Evolutionary conservation across 345 rosid species (phyloP).

Genomic region (Kernera saxatilis): DNA sequence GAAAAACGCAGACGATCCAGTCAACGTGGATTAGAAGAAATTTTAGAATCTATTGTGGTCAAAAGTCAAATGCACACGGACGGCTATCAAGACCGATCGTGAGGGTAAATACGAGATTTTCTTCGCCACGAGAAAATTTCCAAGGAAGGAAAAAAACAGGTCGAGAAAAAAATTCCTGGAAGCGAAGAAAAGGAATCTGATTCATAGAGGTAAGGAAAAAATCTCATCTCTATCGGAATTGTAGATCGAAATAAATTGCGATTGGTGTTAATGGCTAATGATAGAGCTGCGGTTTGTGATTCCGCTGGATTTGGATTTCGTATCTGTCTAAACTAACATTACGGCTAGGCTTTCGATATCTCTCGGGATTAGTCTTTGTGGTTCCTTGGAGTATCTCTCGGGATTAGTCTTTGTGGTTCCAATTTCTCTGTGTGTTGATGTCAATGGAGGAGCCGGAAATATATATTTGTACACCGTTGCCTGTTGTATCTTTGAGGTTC

Average conservation of each 20-base stretch:
- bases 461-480: no score
- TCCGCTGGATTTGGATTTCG: not conserved
- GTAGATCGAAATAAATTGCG: not conserved
- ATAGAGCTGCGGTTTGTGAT: no score
- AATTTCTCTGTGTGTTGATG: not conserved
- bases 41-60: not conserved
- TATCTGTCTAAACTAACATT: no score
- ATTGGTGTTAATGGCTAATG: not conserved
- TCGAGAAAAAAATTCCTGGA: no score
- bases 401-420: not conserved
- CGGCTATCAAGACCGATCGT: not conserved
- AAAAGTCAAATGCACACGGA: conserved; percentile 3
- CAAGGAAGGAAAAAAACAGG: not conserved
- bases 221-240: not conserved
- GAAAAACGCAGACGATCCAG: not conserved
- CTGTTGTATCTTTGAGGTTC: not conserved
- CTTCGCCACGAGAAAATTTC: not conserved
- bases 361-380: not conserved
- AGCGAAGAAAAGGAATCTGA: not conserved
- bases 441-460: not conserved
- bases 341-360: not conserved
- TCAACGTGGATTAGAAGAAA: not conserved
- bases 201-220: not conserved
- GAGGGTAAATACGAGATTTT: not conserved
- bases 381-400: not conserved